A percentile compares a stretch with the other conserved stretches of the same genome.
Evolutionary conservation across 768 basidiomycete genomes (phyloP).

Genomic region (Suillus sp.): DNA sequence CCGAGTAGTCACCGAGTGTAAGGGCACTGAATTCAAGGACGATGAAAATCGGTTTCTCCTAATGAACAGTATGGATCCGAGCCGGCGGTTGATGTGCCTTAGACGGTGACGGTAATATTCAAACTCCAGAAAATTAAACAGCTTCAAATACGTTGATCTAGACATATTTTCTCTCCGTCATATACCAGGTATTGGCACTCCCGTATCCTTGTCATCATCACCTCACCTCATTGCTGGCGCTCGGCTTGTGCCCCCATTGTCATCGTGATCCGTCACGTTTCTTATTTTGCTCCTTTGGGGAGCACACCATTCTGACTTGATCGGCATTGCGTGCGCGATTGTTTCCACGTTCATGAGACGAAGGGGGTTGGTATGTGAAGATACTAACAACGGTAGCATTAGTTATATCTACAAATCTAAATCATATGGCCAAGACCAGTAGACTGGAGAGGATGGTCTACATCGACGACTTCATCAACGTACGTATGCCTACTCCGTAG

Average conservation of each 20-base stretch:
- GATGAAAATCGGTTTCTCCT: too few species aligned
- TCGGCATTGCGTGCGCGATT: background rate
- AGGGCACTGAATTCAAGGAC: background rate
- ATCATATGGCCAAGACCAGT: background rate
- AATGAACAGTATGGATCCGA: too few species aligned
- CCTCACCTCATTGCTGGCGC: background rate
- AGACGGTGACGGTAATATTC: too few species aligned
- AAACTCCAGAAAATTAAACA: too few species aligned
- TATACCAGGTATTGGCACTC: too few species aligned
- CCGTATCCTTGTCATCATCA: background rate
- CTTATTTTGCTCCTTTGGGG: background rate
- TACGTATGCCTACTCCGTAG: conserved; percentile 21
- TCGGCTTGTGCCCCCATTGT: background rate
- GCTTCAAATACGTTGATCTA: too few species aligned
- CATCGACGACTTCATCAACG: background rate
- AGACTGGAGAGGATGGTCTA: background rate
- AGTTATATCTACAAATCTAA: background rate
- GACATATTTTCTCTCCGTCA: too few species aligned
- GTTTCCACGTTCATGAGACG: background rate
- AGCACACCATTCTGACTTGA: background rate
- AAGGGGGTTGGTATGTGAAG: background rate
- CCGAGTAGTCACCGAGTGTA: background rate
- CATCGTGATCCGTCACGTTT: background rate
- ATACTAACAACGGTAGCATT: background rate
- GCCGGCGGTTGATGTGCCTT: too few species aligned